Base-by-base conservation (phyloP, 106 monocot genomes). In the Dioscorea dumetorum region DNA sequence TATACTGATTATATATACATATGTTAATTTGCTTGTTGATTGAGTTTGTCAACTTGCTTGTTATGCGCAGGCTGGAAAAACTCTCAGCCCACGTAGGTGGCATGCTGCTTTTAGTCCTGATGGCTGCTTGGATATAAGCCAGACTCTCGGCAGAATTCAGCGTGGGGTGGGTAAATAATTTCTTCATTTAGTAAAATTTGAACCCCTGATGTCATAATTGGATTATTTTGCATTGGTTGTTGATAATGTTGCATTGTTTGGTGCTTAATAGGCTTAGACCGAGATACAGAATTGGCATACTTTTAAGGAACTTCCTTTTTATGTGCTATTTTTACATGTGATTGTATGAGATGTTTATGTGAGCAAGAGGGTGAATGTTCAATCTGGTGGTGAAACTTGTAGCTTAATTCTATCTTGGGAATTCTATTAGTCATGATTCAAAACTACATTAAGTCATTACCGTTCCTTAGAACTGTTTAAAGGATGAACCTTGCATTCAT, bases 61-160 rank as follows among this genome's bases (percentile, higher is more conserved):
- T 73, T 77, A 12, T 4, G 41, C 60, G 68, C 72, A 88, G 88
- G 78, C 76, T 67, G 88, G 88, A 51, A 88, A 81, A 67, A 88
- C 88, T 54, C 73, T 88, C 32, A 84, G 88, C 63, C 67, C 33
- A 50, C 60, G 88, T 53, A 88, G 79, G 66, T 88, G 88, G 88
- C 78, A 61, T 31, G 81, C 84, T 35, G 88, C 88, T 54, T 88
- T 88, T 65, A 84, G 68, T 76, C 67, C 68, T 61, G 84, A 88
- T 68, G 88, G 88, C 49, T 61, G 67, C 63, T 67, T 88, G 59
- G 88, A 88, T 68, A 84, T 88, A 73, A 81, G 69, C 10, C 62
- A 78, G 56, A 76, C 81, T 52, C 76, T 88, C 20, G 65, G 79
- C 58, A 68, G 88, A 58, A 88, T 88, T 63, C 84, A 79, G 28